These are phyloP conservation scores for Boletus nobilissimus DNA, from an alignment of 1,284 basidiomycete genomes.

Conservation along the genomic window DNA sequence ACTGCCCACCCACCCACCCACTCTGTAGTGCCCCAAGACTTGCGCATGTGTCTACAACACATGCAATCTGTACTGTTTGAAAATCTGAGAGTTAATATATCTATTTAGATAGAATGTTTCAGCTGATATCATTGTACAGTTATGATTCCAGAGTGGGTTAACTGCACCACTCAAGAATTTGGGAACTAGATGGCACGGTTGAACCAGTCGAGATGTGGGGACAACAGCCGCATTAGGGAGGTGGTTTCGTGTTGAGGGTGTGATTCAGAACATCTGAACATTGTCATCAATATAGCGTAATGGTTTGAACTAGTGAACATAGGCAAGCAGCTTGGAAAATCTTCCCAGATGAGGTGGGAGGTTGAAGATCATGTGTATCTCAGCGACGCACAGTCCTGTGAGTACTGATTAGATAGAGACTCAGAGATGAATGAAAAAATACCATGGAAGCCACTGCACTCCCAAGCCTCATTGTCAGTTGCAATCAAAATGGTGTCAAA, in stretches of 20 bases:
- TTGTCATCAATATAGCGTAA: neutral
- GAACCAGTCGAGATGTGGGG: neutral
- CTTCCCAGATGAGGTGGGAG: neutral
- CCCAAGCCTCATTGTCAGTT: too few relatives aligned
- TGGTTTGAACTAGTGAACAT: slow-evolving; percentile 1
- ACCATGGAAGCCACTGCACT: too few relatives aligned
- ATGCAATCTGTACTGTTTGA: slow-evolving; percentile 14
- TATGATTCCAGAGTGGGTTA: neutral
- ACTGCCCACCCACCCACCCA: too few relatives aligned
- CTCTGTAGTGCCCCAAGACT: too few relatives aligned
- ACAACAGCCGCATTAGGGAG: neutral
- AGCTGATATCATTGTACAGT: neutral
- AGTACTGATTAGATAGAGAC: too few relatives aligned
- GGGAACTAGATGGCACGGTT: slow-evolving; percentile 26
- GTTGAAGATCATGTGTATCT: neutral
- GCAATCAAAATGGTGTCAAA: too few relatives aligned
- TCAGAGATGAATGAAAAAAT: too few relatives aligned
- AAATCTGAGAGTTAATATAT: slow-evolving; percentile 11
- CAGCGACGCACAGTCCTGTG: neutral
- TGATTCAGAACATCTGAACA: slow-evolving; percentile 17
- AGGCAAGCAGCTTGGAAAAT: neutral
- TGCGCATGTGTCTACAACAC: too few relatives aligned
- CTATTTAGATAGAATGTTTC: slow-evolving; percentile 25
- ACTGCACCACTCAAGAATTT: slow-evolving; percentile 9
- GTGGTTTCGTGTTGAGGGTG: neutral